Evolutionary conservation across 1,284 basidiomycete species (phyloP).

Genomic region (Pyrrhoderma lamaoense): DNA sequence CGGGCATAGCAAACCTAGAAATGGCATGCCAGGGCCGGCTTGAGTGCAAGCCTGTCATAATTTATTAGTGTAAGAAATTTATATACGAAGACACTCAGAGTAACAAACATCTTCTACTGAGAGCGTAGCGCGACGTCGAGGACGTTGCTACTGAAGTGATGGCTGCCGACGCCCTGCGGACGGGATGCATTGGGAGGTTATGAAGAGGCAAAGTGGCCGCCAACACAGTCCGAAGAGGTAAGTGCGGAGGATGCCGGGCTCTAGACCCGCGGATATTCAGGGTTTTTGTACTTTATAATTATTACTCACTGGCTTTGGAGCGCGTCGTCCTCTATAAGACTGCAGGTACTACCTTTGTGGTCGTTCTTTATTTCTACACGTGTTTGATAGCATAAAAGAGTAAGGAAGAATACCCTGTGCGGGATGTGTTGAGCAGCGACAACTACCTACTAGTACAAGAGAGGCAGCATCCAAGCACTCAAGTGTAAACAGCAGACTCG

Average conservation of each 20-base stretch:
- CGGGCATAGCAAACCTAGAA: conserved; percentile 79
- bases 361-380: too few relatives aligned
- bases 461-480: too few relatives aligned
- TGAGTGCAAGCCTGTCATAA: conserved; percentile 51
- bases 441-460: neutral
- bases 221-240: neutral
- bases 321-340: too few relatives aligned
- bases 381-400: too few relatives aligned
- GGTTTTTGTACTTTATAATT: too few relatives aligned
- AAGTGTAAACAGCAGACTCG: too few relatives aligned
- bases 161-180: neutral
- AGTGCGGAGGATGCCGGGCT: neutral
- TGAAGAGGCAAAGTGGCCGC: too few relatives aligned
- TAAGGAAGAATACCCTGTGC: too few relatives aligned
- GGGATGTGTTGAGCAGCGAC: neutral
- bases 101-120: conserved; percentile 3
- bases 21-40: conserved; percentile 50
- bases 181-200: neutral
- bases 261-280: too few relatives aligned
- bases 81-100: neutral
- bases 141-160: neutral
- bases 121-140: neutral
- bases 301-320: too few relatives aligned
- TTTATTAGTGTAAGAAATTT: neutral
- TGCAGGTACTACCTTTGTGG: too few relatives aligned